Evolutionary conservation across 441 rosid species (phyloP), one percentile per base, ranked within the genome.

Genomic region (Pelargonium citronellum): DNA sequence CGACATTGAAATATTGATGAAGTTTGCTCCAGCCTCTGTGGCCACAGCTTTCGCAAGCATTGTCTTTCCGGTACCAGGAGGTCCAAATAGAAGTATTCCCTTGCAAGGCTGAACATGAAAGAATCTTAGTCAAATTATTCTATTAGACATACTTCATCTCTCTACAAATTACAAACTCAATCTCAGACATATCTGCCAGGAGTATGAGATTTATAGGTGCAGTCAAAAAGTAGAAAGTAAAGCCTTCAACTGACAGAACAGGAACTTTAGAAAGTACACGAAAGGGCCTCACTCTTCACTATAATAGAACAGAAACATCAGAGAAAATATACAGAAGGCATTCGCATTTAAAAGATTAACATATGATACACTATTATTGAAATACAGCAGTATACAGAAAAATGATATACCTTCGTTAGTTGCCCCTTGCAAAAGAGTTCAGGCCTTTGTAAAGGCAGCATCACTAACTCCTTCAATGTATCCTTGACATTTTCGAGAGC

Each of bases 401-500:
- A 67, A 43, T 57, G 67, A 58, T 66, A 66, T 74, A 87, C 99
- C 97, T 92, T 95, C 1, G 96, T 92, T 66, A 95, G 83, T 80
- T 95, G 98, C 75, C 99, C 99, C 84, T 89, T 92, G 87, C 89
- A 79, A 83, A 95, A 95, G 73, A 95, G 82, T 72, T 92, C 98
- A n/a, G 99, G 99, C 82, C 99, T 87, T 64, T 92, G 97, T 78
- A 95, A 96, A 78, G 99, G 99, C 77, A 95, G 95, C 99, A 95
- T 95, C 77, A 95, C 99, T 83, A 95, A 75, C 84, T 95, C 98
- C 86, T 89, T 92, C 82, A 95, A 81, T 19, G 99, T 92, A 73
- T 95, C 99, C 84, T 95, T 95, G 70, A 95, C 98, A 82, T 87
- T 91, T 81, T 95, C 99, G 13, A 95, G 77, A 68, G 99, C 97